Conservation (phyloP, 192 early-diverging fungal genomes). For the Coemansia guatemalensis region DNA sequence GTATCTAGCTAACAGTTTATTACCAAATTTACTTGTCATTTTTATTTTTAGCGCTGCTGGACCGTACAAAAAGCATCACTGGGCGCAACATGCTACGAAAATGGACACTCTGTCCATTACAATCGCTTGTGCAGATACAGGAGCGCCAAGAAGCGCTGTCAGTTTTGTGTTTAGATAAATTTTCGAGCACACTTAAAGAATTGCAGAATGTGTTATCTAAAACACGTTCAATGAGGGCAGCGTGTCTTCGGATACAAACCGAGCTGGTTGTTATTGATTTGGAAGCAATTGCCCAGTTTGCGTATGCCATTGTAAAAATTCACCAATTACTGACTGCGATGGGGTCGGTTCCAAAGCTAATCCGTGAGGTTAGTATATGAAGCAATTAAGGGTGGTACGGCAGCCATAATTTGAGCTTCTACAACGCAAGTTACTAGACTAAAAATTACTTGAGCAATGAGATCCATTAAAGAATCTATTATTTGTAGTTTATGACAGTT, state of each 20-base stretch:
- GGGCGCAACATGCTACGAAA: conserved; percentile 32
- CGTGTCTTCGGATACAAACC: conserved; percentile 30
- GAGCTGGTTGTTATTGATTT: conserved; percentile 36
- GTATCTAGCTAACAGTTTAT: neutral
- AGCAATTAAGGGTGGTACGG: neutral
- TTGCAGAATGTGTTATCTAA: conserved; percentile 21
- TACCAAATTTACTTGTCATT: neutral
- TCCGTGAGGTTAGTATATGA: conserved; percentile 22
- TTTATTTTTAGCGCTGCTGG: conserved; percentile 24
- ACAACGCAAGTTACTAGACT: neutral
- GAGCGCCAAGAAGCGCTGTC: conserved; percentile 33
- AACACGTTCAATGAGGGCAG: conserved; percentile 14
- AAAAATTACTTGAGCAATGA: neutral
- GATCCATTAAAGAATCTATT: neutral
- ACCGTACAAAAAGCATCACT: conserved; percentile 32
- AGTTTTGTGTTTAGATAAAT: conserved; percentile 1
- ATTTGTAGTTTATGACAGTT: conserved; percentile 20
- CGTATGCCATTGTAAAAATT: conserved; percentile 29
- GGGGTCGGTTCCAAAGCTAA: conserved; percentile 12
- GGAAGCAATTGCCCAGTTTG: conserved; percentile 37
- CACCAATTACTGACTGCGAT: conserved; percentile 18
- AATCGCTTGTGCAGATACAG: conserved; percentile 20
- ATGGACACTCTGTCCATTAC: conserved; percentile 37
- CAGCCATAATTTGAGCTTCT: neutral
- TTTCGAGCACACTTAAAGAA: conserved; percentile 6